Conservation (phyloP, 2,329 filamentous ascomycete species). For the Gnomoniopsis sp. region DNA sequence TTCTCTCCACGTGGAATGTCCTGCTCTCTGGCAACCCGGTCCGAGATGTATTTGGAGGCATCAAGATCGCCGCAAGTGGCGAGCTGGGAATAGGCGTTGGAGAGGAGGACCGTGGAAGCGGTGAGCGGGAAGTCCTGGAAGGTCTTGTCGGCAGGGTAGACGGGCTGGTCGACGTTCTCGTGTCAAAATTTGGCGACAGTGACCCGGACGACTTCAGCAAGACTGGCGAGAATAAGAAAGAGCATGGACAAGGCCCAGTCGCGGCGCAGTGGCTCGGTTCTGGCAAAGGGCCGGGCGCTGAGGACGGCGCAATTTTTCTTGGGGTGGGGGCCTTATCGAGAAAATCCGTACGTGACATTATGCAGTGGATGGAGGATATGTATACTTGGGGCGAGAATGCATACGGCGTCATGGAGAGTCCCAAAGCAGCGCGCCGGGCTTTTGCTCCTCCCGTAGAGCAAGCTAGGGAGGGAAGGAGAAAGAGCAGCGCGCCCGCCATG, state of each 20-base stretch:
- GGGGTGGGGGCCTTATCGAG: slow-evolving; percentile 72
- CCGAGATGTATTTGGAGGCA: slow-evolving; percentile 72
- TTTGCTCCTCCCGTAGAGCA: slow-evolving; percentile 29
- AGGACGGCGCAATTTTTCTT: slow-evolving; percentile 84
- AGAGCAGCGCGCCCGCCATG: slow-evolving; percentile 21
- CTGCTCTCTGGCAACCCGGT: slow-evolving; percentile 86
- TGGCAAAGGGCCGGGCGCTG: slow-evolving; percentile 62
- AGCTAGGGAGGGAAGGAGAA: slow-evolving; percentile 19
- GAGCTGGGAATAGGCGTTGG: slow-evolving; percentile 93
- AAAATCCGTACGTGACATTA: slow-evolving; percentile 67
- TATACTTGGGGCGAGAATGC: slow-evolving; percentile 80
- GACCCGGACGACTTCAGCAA: slow-evolving; percentile 27
- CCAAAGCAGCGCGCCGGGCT: slow-evolving; percentile 59
- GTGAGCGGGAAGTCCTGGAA: slow-evolving; percentile 88
- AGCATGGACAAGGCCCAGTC: slow-evolving; percentile 22
- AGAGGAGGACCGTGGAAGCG: slow-evolving; percentile 91
- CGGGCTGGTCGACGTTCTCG: slow-evolving; percentile 82
- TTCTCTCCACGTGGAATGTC: slow-evolving; percentile 76
- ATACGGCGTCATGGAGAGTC: slow-evolving; percentile 81
- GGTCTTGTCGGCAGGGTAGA: slow-evolving; percentile 77
- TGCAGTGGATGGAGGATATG: slow-evolving; percentile 84
- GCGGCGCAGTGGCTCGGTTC: slow-evolving; percentile 67
- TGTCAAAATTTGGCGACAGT: slow-evolving; percentile 74
- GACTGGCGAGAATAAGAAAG: slow-evolving; percentile 22
- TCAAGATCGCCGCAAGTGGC: slow-evolving; percentile 85